Evolutionary conservation across 2,329 filamentous ascomycete genomes (phyloP), one percentile per base, ranked within the genome.

Genomic region (Neonectria faginata): DNA sequence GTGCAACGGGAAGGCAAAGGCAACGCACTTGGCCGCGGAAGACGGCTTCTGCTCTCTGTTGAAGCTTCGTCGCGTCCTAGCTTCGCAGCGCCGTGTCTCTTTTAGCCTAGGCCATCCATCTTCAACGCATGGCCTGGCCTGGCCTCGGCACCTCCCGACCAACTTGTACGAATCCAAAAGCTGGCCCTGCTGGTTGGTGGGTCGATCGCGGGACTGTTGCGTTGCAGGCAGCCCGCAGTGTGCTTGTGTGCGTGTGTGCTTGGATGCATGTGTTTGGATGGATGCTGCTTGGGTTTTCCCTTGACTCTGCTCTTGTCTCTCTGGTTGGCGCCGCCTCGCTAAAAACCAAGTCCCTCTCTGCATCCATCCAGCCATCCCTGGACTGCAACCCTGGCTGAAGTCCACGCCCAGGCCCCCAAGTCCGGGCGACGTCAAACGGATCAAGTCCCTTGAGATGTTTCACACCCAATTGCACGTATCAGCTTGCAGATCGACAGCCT

Each of bases 141-240:
- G 57, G 61, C 52, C 60, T 73, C 71, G 71, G 71, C 56, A 73
- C 66, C 65, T 70, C 67, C 71, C 71, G 71, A 70, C 58, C 63
- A 66, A 58, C 61, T n/a, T 29, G 29, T 29, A 29, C 29, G 29
- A 25, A 25, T 25, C 25, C 25, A 25, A 25, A 25, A 25, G 25
- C 25, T 25, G 25, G 25, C 57, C 36, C 59, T 52, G 61, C 59
- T 52, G 29, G 29, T 29, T 29, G 48, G 55, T 62, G 60, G 62
- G 51, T 64, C 64, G 39, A 57, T 59, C 63, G 67, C 60, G 54
- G 61, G 56, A 60, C 57, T 67, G 62, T 52, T 64, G 53, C 64
- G 60, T 66, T 61, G 60, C 60, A 12, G 29, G 29, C 47, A 53
- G 33, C 8, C 29, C 14, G 11, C 33, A 36, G 33, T 36, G 33